Evolutionary conservation across 2,329 filamentous ascomycete genomes (phyloP), one percentile per base, ranked within the genome.

Genomic region (Botrytis porri): DNA sequence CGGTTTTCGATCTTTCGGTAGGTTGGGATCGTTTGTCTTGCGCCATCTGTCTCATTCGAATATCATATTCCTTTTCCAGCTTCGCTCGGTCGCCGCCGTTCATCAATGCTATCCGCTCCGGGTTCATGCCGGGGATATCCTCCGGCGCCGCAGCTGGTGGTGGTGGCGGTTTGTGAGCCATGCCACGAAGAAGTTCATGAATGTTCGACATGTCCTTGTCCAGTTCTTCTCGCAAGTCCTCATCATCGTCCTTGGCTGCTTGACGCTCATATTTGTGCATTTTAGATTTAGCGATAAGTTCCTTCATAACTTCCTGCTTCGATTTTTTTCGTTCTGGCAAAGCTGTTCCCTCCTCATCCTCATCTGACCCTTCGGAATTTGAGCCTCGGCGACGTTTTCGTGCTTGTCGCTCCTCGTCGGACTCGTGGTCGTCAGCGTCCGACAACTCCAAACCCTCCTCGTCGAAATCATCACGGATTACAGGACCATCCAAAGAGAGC

Each of bases 271-370:
- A 95, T 83, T 97, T 98, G 87, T 98, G 88, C 75, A 93, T 86
- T 81, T 99, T 99, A 1, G 95, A 98, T 83, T 99, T 99, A 74
- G 95, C 93, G 77, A 99, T 98, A 75, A 99, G 88, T 82, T 99
- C 97, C 79, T 97, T 92, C 93, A 98, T 98, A 67, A 99, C 93
- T 82, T 99, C 96, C 71, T 96, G 93, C 83, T 98, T 98, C 4
- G 91, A 91, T 85, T 98, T 99, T 82, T 97, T 98, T 74, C 92
- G 88, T 78, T 95, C 92, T 0, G 94, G 94, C 75, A 90, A 84
- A 32, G 86, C 86, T 8, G 84, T 85, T 9, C 85, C 85, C 5
- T 83, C 84, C 4, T 84, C 86, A n/a, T 85, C 85, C 7, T 83
- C 85, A 4, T 84, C 86, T 69, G 85, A 84, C 43, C 82, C 83